phyloP scores from a whole-genome alignment of 805 yeast genomes.

The Starmera amethionina region DNA sequence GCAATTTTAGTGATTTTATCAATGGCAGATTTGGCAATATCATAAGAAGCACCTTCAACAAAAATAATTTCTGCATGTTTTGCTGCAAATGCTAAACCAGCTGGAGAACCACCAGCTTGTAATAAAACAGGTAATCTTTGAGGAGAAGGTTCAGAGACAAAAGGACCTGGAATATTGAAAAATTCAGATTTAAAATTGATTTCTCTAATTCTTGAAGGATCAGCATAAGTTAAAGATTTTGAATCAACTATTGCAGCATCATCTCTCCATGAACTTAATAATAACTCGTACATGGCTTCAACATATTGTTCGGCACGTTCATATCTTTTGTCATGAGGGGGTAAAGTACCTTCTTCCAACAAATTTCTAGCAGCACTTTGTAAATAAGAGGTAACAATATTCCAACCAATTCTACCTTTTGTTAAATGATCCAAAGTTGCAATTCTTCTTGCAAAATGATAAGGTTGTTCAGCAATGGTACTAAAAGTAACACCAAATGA shows the following conservation, averaged over 20 bases:
- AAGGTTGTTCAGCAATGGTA: slow-evolving; percentile 29
- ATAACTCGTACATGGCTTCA: slow-evolving; percentile 24
- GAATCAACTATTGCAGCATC: slow-evolving; percentile 15
- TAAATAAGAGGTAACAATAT: slow-evolving; percentile 27
- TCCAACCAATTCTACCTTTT: slow-evolving; percentile 31
- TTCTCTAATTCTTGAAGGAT: slow-evolving; percentile 23
- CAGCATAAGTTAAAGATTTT: slow-evolving; percentile 18
- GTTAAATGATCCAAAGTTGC: slow-evolving; percentile 31
- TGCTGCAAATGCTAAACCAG: slow-evolving; percentile 29
- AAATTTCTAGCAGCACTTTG: slow-evolving; percentile 28
- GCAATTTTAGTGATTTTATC: slow-evolving; percentile 20
- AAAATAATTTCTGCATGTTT: slow-evolving; percentile 28
- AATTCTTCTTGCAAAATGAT: slow-evolving; percentile 25
- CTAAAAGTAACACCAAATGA: slow-evolving; percentile 27
- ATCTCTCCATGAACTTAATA: slow-evolving; percentile 28
- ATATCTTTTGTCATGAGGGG: slow-evolving; percentile 29
- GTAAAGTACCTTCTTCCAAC: slow-evolving; percentile 21
- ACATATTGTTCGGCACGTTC: slow-evolving; percentile 26
- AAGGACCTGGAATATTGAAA: slow-evolving; percentile 27
- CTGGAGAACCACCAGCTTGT: slow-evolving; percentile 29
- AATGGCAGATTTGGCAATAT: slow-evolving; percentile 11
- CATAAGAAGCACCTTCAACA: slow-evolving; percentile 22
- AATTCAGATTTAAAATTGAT: slow-evolving; percentile 26
- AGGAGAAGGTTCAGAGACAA: slow-evolving; percentile 26
- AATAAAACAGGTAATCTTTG: slow-evolving; percentile 28